phyloP scores from a whole-genome alignment of 2,329 filamentous ascomycete species.

The Monascus ruber region DNA sequence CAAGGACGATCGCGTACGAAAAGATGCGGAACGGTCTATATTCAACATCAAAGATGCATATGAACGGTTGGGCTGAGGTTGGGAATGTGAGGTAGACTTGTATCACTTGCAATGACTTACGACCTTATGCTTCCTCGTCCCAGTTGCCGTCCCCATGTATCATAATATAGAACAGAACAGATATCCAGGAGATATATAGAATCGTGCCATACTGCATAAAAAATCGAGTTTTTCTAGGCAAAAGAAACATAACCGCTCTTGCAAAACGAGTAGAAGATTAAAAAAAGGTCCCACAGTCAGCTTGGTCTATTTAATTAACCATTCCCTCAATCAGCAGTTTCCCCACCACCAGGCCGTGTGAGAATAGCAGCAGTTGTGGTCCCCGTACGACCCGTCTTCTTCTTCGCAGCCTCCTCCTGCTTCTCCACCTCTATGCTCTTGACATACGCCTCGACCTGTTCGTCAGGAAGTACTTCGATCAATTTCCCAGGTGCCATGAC shows the following conservation, averaged over 20 bases:
- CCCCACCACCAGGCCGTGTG: conserved; percentile 45
- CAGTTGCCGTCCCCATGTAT: too few relatives aligned
- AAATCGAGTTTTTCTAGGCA: too few relatives aligned
- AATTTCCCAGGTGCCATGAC: conserved; percentile 89
- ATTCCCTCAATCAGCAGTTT: conserved; percentile 13
- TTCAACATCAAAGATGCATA: conserved; percentile 62
- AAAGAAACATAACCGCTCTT: too few relatives aligned
- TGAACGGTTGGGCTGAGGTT: conserved; percentile 58
- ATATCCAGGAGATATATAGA: too few relatives aligned
- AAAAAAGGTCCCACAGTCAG: too few relatives aligned
- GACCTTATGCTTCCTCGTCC: too few relatives aligned
- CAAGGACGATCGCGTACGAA: conserved; percentile 70
- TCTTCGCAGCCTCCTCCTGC: conserved; percentile 95
- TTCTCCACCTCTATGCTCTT: conserved; percentile 99
- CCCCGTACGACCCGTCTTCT: conserved; percentile 60
- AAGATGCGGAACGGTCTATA: conserved; percentile 49
- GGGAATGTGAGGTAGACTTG: too few relatives aligned
- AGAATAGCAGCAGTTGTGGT: conserved; percentile 54
- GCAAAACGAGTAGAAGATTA: too few relatives aligned
- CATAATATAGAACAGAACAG: too few relatives aligned
- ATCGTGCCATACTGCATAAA: too few relatives aligned
- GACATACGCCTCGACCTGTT: conserved; percentile 94
- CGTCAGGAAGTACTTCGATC: conserved; percentile 86
- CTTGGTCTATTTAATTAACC: conserved; percentile 6
- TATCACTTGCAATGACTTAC: too few relatives aligned